phyloP scores from a whole-genome alignment of 2,329 filamentous ascomycete genomes.

The Penicillium oxalicum region DNA sequence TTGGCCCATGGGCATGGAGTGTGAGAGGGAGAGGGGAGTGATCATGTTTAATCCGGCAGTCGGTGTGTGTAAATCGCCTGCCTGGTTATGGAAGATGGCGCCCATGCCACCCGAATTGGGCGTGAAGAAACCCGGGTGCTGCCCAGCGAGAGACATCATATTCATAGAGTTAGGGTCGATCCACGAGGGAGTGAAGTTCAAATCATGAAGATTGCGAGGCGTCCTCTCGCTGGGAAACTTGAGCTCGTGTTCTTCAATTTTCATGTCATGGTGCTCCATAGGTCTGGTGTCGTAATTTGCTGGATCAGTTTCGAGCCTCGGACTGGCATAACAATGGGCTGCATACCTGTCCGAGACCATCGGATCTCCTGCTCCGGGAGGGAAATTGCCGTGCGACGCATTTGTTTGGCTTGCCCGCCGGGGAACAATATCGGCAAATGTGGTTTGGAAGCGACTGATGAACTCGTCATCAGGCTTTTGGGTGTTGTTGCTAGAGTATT shows the following conservation, averaged over 20 bases:
- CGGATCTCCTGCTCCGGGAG: conserved; percentile 17
- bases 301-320: conserved; percentile 7
- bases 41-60: conserved; percentile 66
- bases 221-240: conserved; percentile 74
- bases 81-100: conserved; percentile 74
- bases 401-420: conserved; percentile 40
- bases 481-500: conserved; percentile 57
- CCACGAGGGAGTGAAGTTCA: conserved; percentile 82
- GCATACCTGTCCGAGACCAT: conserved; percentile 24
- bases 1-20: conserved; percentile 57
- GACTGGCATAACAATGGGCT: neutral
- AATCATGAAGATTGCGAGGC: conserved; percentile 72
- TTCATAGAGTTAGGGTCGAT: conserved; percentile 79
- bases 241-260: conserved; percentile 45
- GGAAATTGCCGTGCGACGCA: conserved; percentile 7
- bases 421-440: conserved; percentile 66
- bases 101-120: conserved; percentile 74
- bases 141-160: conserved; percentile 73
- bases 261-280: conserved; percentile 32
- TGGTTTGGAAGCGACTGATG: conserved; percentile 74
- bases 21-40: conserved; percentile 77
- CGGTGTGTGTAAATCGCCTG: conserved; percentile 82
- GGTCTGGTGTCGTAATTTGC: conserved; percentile 1
- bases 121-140: conserved; percentile 78
- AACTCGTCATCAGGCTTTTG: conserved; percentile 84